phyloP scores from a whole-genome alignment of 345 rosid genomes.

The Acer negundo region DNA sequence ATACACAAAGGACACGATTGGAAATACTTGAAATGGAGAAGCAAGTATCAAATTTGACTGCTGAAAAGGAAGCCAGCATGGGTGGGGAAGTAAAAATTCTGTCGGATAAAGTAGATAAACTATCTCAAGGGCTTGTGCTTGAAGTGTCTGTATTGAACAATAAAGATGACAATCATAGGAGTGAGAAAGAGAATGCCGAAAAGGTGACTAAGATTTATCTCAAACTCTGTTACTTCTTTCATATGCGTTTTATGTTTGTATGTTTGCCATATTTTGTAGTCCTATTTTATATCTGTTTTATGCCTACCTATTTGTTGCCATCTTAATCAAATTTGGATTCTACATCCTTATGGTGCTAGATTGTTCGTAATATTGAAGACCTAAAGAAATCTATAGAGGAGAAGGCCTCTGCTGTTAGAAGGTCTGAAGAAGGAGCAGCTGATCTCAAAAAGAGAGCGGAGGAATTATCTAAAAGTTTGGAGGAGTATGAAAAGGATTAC shows the following conservation, averaged over 20 bases:
- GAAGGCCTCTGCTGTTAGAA: conserved; percentile 67
- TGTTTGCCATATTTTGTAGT: neutral
- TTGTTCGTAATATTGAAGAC: conserved; percentile 70
- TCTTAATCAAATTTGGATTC: conserved; percentile 9
- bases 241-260: conserved; percentile 13
- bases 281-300: neutral
- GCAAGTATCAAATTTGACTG: conserved; percentile 56
- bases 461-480: conserved; percentile 73
- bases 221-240: conserved; percentile 15
- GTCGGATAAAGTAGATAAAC: conserved; percentile 74
- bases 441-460: conserved; percentile 65
- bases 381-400: conserved; percentile 72
- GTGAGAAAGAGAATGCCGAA: conserved; percentile 73
- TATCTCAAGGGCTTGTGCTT: conserved; percentile 69
- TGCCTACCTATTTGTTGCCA: neutral
- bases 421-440: conserved; percentile 84
- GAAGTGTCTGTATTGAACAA: conserved; percentile 73
- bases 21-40: conserved; percentile 70
- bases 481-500: conserved; percentile 80
- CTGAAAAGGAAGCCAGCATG: conserved; percentile 87
- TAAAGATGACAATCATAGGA: conserved; percentile 71
- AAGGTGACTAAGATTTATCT: conserved; percentile 47
- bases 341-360: conserved; percentile 44
- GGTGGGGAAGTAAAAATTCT: conserved; percentile 79
- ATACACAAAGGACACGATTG: conserved; percentile 38